Percentiles rank a stretch among this genome's conserved stretches.
These are phyloP conservation scores for Neofusicoccum kwambonambiense DNA, from an alignment of 2,329 filamentous ascomycete genomes.

Conservation along the genomic window DNA sequence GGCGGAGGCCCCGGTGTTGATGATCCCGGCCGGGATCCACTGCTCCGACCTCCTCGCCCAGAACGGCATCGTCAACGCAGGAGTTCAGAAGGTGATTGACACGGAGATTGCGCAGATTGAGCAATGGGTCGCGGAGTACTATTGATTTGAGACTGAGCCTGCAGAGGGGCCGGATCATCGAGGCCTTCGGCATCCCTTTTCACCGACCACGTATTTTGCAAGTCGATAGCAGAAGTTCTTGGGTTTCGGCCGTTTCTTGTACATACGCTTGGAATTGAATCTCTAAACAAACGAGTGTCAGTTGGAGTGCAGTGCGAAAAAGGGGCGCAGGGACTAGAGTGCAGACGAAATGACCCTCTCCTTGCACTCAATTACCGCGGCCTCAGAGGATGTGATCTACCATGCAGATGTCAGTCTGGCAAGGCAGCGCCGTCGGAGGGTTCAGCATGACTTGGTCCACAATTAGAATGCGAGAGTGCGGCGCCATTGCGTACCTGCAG, in stretches of 20 bases:
- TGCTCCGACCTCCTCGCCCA: slow-evolving; percentile 53
- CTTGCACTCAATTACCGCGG: slow-evolving; percentile 10
- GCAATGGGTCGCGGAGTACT: slow-evolving; percentile 54
- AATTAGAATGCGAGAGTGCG: slow-evolving; percentile 41
- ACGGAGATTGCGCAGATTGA: slow-evolving; percentile 51
- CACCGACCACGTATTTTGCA: no score
- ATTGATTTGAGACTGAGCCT: neutral
- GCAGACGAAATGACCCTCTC: neutral
- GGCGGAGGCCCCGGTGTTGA: slow-evolving; percentile 48
- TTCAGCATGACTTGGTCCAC: slow-evolving; percentile 32
- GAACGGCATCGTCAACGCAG: slow-evolving; percentile 49
- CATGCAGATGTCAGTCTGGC: slow-evolving; percentile 9
- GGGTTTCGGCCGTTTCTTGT: no score
- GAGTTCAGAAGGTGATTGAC: slow-evolving; percentile 51
- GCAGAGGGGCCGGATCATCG: no score
- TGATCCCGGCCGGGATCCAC: slow-evolving; percentile 57
- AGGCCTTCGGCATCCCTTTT: no score
- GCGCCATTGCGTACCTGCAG: slow-evolving; percentile 33
- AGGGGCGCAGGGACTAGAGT: neutral
- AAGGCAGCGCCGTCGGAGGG: neutral
- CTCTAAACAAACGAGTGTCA: no score
- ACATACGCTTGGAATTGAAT: no score
- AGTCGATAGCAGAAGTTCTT: no score
- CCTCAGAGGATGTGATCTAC: neutral
- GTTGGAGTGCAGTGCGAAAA: no score